Evolutionary conservation across 2,329 filamentous ascomycete genomes (phyloP).

Genomic region (Apiospora pterosperma): DNA sequence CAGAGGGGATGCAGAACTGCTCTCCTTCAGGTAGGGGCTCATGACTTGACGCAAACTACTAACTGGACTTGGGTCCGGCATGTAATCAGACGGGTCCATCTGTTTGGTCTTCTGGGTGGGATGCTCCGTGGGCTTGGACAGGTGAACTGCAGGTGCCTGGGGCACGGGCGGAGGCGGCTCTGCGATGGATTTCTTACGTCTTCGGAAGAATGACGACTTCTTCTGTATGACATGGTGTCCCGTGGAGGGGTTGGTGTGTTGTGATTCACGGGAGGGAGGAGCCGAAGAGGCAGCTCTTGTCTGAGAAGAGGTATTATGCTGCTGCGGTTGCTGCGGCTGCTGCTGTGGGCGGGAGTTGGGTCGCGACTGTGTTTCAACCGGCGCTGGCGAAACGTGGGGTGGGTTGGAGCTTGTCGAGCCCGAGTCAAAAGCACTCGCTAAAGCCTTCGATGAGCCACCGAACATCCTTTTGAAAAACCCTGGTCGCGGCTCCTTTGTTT

Average conservation of each 20-base stretch:
- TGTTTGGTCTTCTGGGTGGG: neutral
- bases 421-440: constrained; percentile 5
- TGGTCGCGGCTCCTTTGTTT: constrained; percentile 60
- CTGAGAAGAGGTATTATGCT: constrained; percentile 42
- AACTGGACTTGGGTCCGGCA: constrained; percentile 57
- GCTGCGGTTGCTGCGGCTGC: constrained; percentile 22
- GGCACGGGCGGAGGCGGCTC: constrained; percentile 62
- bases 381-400: constrained; percentile 32
- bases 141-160: constrained; percentile 20
- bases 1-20: constrained; percentile 12
- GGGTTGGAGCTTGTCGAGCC: constrained; percentile 10
- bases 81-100: constrained; percentile 17
- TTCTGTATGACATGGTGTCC: constrained; percentile 63
- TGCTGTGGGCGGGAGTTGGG: constrained; percentile 32
- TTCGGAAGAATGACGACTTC: constrained; percentile 93
- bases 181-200: constrained; percentile 84
- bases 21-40: constrained; percentile 67
- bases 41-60: constrained; percentile 84
- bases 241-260: constrained; percentile 30
- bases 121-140: constrained; percentile 14
- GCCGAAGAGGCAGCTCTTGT: constrained; percentile 40
- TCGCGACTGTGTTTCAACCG: constrained; percentile 35
- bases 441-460: constrained; percentile 59
- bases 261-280: constrained; percentile 51
- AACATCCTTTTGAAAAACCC: constrained; percentile 96